Evolutionary conservation across 1,284 basidiomycete genomes (phyloP), one percentile per base, ranked within the genome.

Genomic region (Coriolopsis trogii): DNA sequence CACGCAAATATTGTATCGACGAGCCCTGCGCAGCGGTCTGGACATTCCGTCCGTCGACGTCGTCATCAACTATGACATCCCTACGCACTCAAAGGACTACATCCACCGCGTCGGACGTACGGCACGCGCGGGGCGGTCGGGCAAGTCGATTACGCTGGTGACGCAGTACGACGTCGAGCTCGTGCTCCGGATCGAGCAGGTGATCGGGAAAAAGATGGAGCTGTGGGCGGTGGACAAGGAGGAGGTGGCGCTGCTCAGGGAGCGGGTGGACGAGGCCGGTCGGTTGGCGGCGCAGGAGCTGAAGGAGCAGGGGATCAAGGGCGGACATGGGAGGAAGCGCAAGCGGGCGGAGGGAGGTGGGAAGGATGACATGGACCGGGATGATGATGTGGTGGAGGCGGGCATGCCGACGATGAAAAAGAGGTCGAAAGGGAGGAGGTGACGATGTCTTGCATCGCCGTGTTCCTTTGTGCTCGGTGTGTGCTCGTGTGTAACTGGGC

Each of bases 161-260:
- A 95, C 96, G 1, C 97, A 99, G 73, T 99, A 99, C 70, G 96
- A 99, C 64, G 95, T 99, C 51, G 97, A 99, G 71, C 81, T 98
- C 47, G 75, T 99, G 10, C 94, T 98, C 69, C 86, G 97, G 8
- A 98, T 99, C 65, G 95, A 98, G 68, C 79, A 83, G 20, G 94
- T 96, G 4, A 89, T 92, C 26, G 95, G 85, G 26, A 95, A 97
- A 73, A 93, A 95, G 71, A 91, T 99, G 85, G 87, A 88, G 29
- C 77, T 92, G 25, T 99, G 94, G 80, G 87, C 93, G 3, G 89
- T 89, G 2, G 94, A 97, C 66, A 85, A 91, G 60, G 93, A 98
- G 65, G 94, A 95, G 59, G 85, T 98, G 13, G 89, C 91, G 41
- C 74, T 98, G 26, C 72, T 99, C 50, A 82, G 86, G 50, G 96